phyloP scores from a whole-genome alignment of 768 basidiomycete species.

The Tulasnella sp. region DNA sequence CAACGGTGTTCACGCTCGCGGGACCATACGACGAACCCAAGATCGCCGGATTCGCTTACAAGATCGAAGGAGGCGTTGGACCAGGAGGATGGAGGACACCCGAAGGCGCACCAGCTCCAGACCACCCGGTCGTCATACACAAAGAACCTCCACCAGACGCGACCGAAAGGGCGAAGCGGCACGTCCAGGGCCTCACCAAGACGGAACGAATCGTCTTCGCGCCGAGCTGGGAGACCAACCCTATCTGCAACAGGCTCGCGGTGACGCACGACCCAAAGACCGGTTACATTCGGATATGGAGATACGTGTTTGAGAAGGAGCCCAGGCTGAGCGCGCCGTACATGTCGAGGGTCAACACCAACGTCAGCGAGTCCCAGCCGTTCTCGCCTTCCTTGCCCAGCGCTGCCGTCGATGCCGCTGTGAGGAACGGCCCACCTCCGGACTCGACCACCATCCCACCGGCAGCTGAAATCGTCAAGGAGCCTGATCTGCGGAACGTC shows the following conservation, averaged over 20 bases:
- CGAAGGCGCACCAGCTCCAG: background rate
- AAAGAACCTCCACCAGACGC: constrained; percentile 4
- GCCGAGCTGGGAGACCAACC: constrained; percentile 33
- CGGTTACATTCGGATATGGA: constrained; percentile 26
- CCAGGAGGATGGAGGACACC: background rate
- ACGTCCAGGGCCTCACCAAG: constrained; percentile 14
- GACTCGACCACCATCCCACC: background rate
- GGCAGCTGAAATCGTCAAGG: background rate
- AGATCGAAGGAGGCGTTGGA: constrained; percentile 3
- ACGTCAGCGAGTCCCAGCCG: background rate
- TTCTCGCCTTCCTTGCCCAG: background rate
- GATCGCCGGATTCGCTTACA: constrained; percentile 64
- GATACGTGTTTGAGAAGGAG: constrained; percentile 30
- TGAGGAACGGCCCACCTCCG: background rate
- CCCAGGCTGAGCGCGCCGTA: background rate
- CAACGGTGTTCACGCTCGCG: constrained; percentile 78
- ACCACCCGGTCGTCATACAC: background rate
- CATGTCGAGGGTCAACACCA: background rate
- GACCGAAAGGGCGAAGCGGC: background rate
- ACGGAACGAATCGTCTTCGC: constrained; percentile 24
- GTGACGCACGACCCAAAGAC: constrained; percentile 29
- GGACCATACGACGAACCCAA: constrained; percentile 76
- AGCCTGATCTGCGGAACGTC: background rate
- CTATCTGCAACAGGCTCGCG: constrained; percentile 33
- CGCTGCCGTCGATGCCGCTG: background rate